Base-by-base conservation (phyloP, 768 basidiomycete genomes). In the Boletus eberwhitei region DNA sequence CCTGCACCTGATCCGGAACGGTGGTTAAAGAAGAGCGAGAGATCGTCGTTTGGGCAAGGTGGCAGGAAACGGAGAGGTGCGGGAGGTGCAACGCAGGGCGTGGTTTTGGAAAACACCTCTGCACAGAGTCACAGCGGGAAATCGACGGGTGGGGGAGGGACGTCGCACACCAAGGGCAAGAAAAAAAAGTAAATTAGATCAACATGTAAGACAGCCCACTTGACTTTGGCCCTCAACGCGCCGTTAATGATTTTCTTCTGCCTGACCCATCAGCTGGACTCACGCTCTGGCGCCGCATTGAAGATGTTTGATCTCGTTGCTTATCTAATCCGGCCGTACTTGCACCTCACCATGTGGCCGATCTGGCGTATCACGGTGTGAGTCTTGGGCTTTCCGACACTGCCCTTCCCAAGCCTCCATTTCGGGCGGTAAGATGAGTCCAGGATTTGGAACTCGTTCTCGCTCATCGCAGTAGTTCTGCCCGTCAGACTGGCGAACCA, bases 21-120 rank as follows among this genome's bases (percentile, higher is more conserved):
- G 58, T 93, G 90, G 90, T 68, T 93, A 55, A 93, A 93, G 81
- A 93, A 90, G 75, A 87, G 82, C 49, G 88, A 91, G 68, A 76
- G 89, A 46, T 79, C 86, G 14, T 81, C 77, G 26, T 83, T 80
- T 66, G 65, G 64, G 36, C 75, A 75, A 17, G 75, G 77, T 49
- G 78, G 78, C 39, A 81, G 72, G 65, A 77, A 81, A 67, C 80
- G 80, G 60, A 83, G 78, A 62, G 75, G 73, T 26, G 76, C 77
- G 19, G 79, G 80, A 42, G 83, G 83, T 37, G 87, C 88, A 21
- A 90, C 87, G 14, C 90, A 91, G 71, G 90, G 90, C 21, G 65
- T 70, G 32, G 64, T 71, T 59, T 64, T 73, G 19, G 64, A 75
- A 51, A 64, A 39, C 26, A 46, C 51, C 7, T 22, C 60, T 24